Conservation (phyloP, 257 asterid species). For the Solanum piurae region DNA sequence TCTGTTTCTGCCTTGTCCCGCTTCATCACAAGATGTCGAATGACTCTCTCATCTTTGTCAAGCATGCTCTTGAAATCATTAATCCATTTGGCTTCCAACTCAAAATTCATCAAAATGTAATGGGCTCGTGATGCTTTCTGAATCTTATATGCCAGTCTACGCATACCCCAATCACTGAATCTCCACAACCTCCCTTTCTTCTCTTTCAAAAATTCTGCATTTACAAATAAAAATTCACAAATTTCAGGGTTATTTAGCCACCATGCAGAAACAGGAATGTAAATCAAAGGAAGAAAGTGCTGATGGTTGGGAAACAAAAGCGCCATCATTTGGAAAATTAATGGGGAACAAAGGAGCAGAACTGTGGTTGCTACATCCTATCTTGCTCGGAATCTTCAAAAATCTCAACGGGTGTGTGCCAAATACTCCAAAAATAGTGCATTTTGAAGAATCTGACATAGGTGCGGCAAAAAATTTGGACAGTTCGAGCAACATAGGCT, state of each 20-base stretch:
- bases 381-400: no score
- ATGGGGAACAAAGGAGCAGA: not conserved
- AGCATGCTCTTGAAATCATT: slow-evolving; percentile 85
- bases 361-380: not conserved
- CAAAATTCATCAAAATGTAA: slow-evolving; percentile 77
- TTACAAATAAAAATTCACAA: not conserved
- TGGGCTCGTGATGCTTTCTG: slow-evolving; percentile 82
- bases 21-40: slow-evolving; percentile 91
- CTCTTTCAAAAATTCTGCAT: slow-evolving; percentile 62
- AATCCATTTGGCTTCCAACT: slow-evolving; percentile 71
- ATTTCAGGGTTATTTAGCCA: not conserved
- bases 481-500: not conserved
- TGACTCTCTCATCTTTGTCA: slow-evolving; percentile 80
- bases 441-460: no score
- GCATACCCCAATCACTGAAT: slow-evolving; percentile 96
- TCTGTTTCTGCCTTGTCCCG: slow-evolving; percentile 73
- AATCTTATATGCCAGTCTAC: slow-evolving; percentile 85
- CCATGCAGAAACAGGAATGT: not conserved
- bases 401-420: no score
- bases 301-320: not conserved
- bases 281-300: not conserved
- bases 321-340: not conserved
- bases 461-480: no score
- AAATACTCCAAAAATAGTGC: no score
- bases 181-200: slow-evolving; percentile 93